Base-by-base conservation (phyloP, 2,329 filamentous ascomycete genomes). In the Fusarium sp. region DNA sequence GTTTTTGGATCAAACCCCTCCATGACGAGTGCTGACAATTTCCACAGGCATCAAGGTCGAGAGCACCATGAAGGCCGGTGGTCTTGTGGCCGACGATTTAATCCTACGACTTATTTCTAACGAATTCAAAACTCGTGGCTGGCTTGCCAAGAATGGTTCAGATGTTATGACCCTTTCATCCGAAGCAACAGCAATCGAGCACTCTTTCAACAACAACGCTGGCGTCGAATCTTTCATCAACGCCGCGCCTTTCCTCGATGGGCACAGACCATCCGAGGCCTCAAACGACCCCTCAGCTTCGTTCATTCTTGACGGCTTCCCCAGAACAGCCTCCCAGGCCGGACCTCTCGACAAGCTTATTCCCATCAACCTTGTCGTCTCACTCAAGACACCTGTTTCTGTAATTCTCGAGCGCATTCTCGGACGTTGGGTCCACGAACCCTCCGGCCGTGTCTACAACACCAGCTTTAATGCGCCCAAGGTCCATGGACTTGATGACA, bases 251-350 rank as follows among this genome's bases (percentile, higher is more conserved):
- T 77, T 78, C 52, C 76, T 81, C 53, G 81, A 82, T 54, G 76
- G 72, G 69, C 79, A 71, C 73, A 73, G 75, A 64, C 81, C 76
- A 64, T 81, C 81, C 30, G 80, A 81, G 57, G 83, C 85, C 47
- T 89, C 90, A 51, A 87, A 96, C 44, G 87, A 91, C 68, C 92
- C 94, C 0, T 84, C 89, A 1, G 94, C 94, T 11, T 97, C 94
- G 1, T 98, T 98, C 80, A 92, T 99, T 70, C 91, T 99, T 56
- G 96, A 99, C 79, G 96, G 96, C 18, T 99, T 98, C 81, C 96
- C 96, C 4, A 92, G 96, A 71, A 99, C 93, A 9, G 92, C 92
- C 1, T 78, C 84, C 5, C 96, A 99, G 81, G 96, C 94, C 29
- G 80, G 83, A 44, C 90, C 90, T 61, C 87, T 98, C 49, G 94